A percentile compares a stretch with the other conserved stretches of the same genome.
Conservation (phyloP, 495 filamentous ascomycete genomes). For the Hypomontagnella monticulosa region DNA sequence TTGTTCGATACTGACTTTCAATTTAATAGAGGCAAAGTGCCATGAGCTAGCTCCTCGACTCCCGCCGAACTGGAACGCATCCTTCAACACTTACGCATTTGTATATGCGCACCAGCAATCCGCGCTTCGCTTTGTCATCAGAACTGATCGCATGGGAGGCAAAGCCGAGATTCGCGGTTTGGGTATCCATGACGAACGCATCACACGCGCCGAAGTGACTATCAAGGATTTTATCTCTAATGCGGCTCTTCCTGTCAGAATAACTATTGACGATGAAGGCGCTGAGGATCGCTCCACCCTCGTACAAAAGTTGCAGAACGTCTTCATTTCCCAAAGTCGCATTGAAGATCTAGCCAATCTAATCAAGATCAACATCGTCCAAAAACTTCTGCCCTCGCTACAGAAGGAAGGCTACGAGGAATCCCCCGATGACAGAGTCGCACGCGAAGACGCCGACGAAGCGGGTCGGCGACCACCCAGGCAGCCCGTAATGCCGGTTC, state of each 20-base stretch:
- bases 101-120: conserved; percentile 92
- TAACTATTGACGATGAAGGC: conserved; percentile 47
- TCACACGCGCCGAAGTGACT: conserved; percentile 76
- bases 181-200: conserved; percentile 81
- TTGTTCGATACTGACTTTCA: background rate
- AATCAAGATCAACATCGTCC: conserved; percentile 80
- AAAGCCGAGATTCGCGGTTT: conserved; percentile 86
- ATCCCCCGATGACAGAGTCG: conserved; percentile 48
- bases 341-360: conserved; percentile 73
- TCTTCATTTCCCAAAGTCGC: conserved; percentile 77
- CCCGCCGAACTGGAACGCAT: conserved; percentile 79
- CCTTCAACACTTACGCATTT: conserved; percentile 74
- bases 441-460: conserved; percentile 45
- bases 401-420: conserved; percentile 82
- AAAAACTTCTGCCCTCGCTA: conserved; percentile 77
- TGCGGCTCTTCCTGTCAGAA: conserved; percentile 58
- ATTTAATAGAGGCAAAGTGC: conserved; percentile 53
- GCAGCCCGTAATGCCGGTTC: conserved; percentile 41
- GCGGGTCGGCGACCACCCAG: conserved; percentile 57
- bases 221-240: conserved; percentile 78
- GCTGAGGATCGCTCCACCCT: conserved; percentile 56
- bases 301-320: conserved; percentile 61
- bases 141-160: conserved; percentile 80
- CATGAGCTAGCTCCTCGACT: conserved; percentile 65
- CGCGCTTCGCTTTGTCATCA: conserved; percentile 83